Evolutionary conservation across 352 stramenopile species (phyloP).

Genomic region (Hyaloperonospora arabidopsidis): DNA sequence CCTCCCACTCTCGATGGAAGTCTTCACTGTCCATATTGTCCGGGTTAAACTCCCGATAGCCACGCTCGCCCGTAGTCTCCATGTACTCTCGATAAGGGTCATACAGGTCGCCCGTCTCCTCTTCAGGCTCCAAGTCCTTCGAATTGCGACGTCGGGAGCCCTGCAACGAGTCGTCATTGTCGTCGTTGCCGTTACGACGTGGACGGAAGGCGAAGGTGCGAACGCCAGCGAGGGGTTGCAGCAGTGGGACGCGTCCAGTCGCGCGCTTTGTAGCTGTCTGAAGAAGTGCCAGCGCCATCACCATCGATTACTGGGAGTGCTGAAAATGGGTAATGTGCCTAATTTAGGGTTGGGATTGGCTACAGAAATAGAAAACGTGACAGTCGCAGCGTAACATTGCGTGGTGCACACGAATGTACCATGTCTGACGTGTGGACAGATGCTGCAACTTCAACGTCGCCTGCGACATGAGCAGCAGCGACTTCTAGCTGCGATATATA

Average conservation of each 20-base stretch:
- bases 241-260: conserved; percentile 12
- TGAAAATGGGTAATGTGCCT: too few species aligned
- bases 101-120: conserved; percentile 46
- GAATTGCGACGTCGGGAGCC: conserved; percentile 18
- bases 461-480: too few species aligned
- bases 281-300: conserved; percentile 33
- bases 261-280: conserved; percentile 36
- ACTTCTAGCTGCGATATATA: too few species aligned
- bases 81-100: conserved; percentile 81
- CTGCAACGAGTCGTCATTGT: conserved; percentile 25
- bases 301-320: conserved; percentile 18
- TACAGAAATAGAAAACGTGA: too few species aligned
- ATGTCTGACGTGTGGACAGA: too few species aligned
- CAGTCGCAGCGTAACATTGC: too few species aligned
- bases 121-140: conserved; percentile 16
- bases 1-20: conserved; percentile 57
- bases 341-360: too few species aligned
- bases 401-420: too few species aligned
- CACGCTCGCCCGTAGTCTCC: conserved; percentile 53
- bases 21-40: conserved; percentile 50
- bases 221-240: conserved; percentile 3
- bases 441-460: too few species aligned
- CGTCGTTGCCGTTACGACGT: conserved; percentile 7
- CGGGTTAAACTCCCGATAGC: conserved; percentile 77
- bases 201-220: conserved; percentile 19